Evolutionary conservation across 73 alveolate species (phyloP).

Genomic region (Paramecium octaurelia): DNA sequence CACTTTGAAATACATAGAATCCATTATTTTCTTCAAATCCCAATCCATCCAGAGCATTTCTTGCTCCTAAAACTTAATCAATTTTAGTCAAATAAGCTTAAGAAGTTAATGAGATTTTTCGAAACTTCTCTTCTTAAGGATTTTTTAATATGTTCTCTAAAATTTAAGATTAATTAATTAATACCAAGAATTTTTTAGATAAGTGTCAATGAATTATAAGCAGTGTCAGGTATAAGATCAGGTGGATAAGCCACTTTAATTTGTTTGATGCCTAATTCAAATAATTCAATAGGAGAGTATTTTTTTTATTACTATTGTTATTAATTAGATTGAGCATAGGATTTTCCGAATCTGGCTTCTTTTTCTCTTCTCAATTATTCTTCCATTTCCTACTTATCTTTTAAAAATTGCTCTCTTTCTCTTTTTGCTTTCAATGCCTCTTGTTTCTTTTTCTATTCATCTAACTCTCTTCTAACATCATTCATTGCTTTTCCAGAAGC

Average conservation of each 20-base stretch:
- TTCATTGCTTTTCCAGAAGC: background rate
- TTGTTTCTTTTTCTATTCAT: conserved; percentile 14
- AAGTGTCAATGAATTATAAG: background rate
- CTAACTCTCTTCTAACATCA: conserved; percentile 40
- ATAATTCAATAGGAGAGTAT: background rate
- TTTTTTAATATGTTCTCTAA: background rate
- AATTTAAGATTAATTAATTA: background rate
- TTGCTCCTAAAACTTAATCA: background rate
- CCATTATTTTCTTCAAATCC: background rate
- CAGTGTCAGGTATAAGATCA: conserved; percentile 16
- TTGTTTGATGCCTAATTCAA: background rate
- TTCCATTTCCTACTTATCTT: background rate
- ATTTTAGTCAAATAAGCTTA: background rate
- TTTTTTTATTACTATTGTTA: background rate
- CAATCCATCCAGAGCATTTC: background rate
- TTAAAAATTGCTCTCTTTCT: background rate
- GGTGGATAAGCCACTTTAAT: conserved; percentile 17
- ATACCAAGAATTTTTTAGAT: background rate
- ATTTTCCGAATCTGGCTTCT: conserved; percentile 9
- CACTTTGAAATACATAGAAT: background rate
- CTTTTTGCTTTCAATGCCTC: background rate
- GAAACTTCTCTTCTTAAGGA: conserved; percentile 31
- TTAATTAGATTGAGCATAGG: background rate
- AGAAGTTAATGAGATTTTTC: conserved; percentile 29
- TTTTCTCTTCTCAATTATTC: conserved; percentile 39